Base-by-base conservation (phyloP, 1,139 yeast species). In the Taphrina betulina region DNA sequence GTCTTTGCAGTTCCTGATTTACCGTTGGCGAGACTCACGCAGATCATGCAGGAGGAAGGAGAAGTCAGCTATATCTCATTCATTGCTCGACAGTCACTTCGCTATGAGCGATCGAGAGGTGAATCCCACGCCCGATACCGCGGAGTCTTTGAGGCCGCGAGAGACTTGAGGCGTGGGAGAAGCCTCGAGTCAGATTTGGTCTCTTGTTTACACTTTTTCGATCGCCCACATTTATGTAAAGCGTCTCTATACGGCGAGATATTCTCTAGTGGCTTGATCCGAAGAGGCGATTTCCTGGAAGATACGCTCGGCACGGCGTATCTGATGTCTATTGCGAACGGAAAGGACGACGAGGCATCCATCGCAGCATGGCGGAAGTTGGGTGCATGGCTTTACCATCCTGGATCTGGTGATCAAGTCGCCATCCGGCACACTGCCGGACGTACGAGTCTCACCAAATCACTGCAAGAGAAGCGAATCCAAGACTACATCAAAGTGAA, bases 161-260 rank as follows among this genome's bases (percentile, higher is more conserved):
- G 14, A 16, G 8, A 7, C 2, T 14, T 12, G 17, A 19, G 34
- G 2, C 20, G 7, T 14, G 41, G 52, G 10, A 10, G 8, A n/a
- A 17, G 31, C 8, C 3, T 20, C 33, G 22, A 22, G 20, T 2
- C 5, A 2, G 34, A 20, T 16, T 20, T 50, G 3, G 40, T 40
- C 10, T 28, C 54, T 2, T 50, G 54, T 17, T 29, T 50, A 4
- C 54, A 50, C 26, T 31, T 50, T 23, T 50, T 50, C 19, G 54
- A 50, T 20, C 28, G 46, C 5, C 54, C 54, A 10, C 54, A 50
- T 22, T 33, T 50, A n/a, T 38, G 46, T 34, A 22, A 26, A 10
- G 34, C 33, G 5, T 8, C 37, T n/a, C n/a, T 26, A 12, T 50
- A 50, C 24, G 31, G 12, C 31, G 14, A 22, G 7, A 17, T 50